Evolutionary conservation across 2,329 filamentous ascomycete genomes (phyloP).

Genomic region (Colletotrichum aenigma): DNA sequence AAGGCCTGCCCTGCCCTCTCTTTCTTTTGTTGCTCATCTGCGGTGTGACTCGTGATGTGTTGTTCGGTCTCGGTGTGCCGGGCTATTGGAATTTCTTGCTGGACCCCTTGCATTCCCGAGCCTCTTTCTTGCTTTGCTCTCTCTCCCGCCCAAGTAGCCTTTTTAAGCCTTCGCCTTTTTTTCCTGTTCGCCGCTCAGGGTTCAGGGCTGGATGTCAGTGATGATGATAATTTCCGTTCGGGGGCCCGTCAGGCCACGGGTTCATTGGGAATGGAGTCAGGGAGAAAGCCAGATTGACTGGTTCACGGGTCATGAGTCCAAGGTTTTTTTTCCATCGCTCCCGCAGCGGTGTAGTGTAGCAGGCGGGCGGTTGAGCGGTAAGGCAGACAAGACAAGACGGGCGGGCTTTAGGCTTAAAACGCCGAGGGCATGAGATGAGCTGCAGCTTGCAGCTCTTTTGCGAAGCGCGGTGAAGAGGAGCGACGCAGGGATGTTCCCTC

Average conservation of each 20-base stretch:
- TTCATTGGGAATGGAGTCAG: background rate
- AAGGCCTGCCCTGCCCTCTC: no score
- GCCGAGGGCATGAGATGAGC: background rate
- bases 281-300: background rate
- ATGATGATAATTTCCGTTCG: background rate
- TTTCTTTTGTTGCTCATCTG: background rate
- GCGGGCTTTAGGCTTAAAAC: background rate
- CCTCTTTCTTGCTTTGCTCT: background rate
- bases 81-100: background rate
- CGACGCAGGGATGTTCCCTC: background rate
- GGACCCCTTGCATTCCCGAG: background rate
- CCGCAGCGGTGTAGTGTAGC: background rate
- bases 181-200: background rate
- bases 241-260: background rate
- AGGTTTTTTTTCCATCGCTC: background rate
- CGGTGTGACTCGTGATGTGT: background rate
- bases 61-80: background rate
- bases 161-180: background rate
- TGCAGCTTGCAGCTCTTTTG: background rate
- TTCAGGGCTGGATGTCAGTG: background rate
- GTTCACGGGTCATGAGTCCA: background rate
- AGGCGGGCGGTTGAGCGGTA: background rate
- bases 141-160: background rate
- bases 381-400: background rate
- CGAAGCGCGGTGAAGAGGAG: background rate